Evolutionary conservation across 176 grass and related monocot genomes (phyloP).

Genomic region (Musa acuminata): DNA sequence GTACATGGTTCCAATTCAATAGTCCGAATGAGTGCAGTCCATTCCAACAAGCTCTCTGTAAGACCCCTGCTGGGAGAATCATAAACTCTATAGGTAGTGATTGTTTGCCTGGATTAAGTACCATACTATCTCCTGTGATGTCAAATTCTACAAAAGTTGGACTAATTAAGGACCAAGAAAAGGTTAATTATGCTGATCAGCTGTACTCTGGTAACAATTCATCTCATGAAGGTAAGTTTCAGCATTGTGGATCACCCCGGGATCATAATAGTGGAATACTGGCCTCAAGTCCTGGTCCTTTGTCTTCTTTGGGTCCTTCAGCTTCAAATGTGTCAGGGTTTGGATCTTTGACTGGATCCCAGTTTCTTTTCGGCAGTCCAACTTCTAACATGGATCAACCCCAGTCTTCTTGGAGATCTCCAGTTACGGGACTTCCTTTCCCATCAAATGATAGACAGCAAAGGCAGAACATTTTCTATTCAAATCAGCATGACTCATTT

Average conservation of each 20-base stretch:
- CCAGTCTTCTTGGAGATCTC: constrained; percentile 22
- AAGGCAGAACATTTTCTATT: constrained; percentile 55
- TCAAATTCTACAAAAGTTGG: constrained; percentile 16
- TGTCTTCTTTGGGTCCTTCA: constrained; percentile 13
- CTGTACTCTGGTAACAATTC: constrained; percentile 14
- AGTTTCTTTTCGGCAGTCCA: constrained; percentile 32
- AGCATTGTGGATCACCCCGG: constrained; percentile 22
- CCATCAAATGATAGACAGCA: constrained; percentile 36
- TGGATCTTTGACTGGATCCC: constrained; percentile 16
- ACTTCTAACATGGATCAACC: constrained; percentile 14
- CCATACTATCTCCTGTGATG: constrained; percentile 16
- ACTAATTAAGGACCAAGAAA: constrained; percentile 23
- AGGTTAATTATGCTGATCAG: constrained; percentile 14
- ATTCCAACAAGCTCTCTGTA: constrained; percentile 16
- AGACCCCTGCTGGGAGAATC: constrained; percentile 17
- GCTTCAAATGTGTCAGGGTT: constrained; percentile 24
- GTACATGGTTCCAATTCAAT: constrained; percentile 32
- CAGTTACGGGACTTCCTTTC: constrained; percentile 24
- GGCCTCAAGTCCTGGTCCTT: constrained; percentile 21
- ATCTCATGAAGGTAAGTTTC: background rate
- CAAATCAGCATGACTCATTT: constrained; percentile 33
- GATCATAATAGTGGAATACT: constrained; percentile 25
- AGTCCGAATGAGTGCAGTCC: constrained; percentile 29
- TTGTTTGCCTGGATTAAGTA: constrained; percentile 29
- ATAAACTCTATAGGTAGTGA: constrained; percentile 21